Percentiles rank a stretch among this genome's conserved stretches.
Conservation (phyloP, 2,329 filamentous ascomycete species). For the Epichloe coenophiala region DNA sequence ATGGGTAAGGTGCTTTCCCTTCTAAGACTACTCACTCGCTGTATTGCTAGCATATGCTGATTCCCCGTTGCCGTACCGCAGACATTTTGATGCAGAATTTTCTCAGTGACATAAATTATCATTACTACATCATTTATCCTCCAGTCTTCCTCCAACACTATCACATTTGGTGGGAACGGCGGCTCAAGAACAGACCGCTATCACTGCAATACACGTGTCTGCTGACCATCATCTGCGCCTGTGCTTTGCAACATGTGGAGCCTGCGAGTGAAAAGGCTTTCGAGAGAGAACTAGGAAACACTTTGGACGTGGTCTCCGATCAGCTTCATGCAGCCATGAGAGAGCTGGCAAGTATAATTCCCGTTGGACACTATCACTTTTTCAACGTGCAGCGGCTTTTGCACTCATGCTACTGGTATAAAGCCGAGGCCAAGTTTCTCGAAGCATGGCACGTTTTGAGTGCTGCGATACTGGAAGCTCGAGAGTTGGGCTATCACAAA, state of each 20-base stretch:
- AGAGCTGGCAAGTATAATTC: constrained; percentile 14
- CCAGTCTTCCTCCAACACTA: constrained; percentile 17
- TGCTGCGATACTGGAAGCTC: constrained; percentile 17
- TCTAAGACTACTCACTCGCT: neutral
- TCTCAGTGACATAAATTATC: constrained; percentile 17
- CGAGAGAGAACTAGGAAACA: constrained; percentile 9
- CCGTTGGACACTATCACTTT: constrained; percentile 15
- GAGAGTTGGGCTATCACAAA: constrained; percentile 16
- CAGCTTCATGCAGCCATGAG: constrained; percentile 12
- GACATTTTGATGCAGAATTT: constrained; percentile 17
- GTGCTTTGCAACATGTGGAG: constrained; percentile 16
- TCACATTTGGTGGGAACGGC: constrained; percentile 17
- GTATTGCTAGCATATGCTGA: neutral
- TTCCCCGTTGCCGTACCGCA: constrained; percentile 4
- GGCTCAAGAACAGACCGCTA: constrained; percentile 9
- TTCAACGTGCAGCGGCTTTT: constrained; percentile 17
- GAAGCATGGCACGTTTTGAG: constrained; percentile 20
- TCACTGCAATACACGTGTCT: constrained; percentile 18
- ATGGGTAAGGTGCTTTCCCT: constrained; percentile 10
- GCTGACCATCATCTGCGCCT: constrained; percentile 16
- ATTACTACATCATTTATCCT: constrained; percentile 21
- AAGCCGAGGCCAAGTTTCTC: constrained; percentile 17
- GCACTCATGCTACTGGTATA: constrained; percentile 21
- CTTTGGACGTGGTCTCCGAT: constrained; percentile 12
- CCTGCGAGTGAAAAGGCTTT: constrained; percentile 10